Evolutionary conservation across 163 green algal genomes (phyloP).

Genomic region (Volvox carteri): DNA sequence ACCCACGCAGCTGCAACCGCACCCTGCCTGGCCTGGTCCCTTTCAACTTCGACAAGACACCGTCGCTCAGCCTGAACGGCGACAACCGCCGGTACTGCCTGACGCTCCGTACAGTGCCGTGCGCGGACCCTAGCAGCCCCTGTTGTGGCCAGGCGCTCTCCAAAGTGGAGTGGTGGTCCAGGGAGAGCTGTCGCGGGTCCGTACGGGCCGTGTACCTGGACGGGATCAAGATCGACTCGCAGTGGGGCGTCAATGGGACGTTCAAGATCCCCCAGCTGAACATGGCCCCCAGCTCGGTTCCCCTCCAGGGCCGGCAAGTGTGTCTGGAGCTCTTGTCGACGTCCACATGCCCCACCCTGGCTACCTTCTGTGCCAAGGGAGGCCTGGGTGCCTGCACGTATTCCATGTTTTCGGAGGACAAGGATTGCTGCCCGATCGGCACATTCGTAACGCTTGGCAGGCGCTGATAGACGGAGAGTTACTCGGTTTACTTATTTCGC

Average conservation of each 20-base stretch:
- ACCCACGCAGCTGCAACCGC: slow-evolving; percentile 38
- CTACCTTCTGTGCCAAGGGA: not conserved
- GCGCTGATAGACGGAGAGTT: not conserved
- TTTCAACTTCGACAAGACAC: slow-evolving; percentile 37
- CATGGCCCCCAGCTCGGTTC: not conserved
- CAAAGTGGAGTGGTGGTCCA: slow-evolving; percentile 57
- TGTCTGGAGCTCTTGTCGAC: slow-evolving; percentile 28
- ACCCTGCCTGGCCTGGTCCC: slow-evolving; percentile 8
- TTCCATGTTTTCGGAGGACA: slow-evolving; percentile 29
- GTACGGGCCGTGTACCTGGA: slow-evolving; percentile 36
- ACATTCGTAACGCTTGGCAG: slow-evolving; percentile 5
- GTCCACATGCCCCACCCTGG: slow-evolving; percentile 27
- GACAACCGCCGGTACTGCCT: slow-evolving; percentile 52
- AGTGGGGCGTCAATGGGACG: slow-evolving; percentile 23
- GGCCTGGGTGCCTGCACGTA: slow-evolving; percentile 27
- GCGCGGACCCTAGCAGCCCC: slow-evolving; percentile 16
- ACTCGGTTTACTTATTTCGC: too few species aligned
- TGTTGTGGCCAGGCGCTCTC: slow-evolving; percentile 41
- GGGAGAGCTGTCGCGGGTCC: slow-evolving; percentile 16
- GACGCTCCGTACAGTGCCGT: not conserved
- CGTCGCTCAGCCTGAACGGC: not conserved
- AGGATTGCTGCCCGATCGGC: slow-evolving; percentile 37
- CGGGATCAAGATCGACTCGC: slow-evolving; percentile 46
- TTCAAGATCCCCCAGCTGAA: slow-evolving; percentile 42
- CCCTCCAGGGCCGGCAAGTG: not conserved